Percentiles rank a stretch among this genome's conserved stretches.
Conservation (phyloP, 129 eudicot species). For the Silybum marianum region DNA sequence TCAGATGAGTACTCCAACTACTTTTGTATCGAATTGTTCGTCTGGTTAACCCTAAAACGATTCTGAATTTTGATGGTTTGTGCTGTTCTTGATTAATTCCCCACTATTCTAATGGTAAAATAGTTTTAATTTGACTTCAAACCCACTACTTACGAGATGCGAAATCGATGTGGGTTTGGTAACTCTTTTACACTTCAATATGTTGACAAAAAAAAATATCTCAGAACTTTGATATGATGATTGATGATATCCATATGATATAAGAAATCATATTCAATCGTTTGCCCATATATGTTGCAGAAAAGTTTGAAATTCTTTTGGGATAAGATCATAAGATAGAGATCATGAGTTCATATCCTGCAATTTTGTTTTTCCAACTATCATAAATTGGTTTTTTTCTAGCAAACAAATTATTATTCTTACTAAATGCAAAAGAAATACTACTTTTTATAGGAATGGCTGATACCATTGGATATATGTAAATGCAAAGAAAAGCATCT, state of each 20-base stretch:
- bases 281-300: not conserved
- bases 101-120: not conserved
- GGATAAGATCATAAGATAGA: not conserved
- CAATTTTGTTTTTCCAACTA: not conserved
- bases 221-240: not conserved
- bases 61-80: not conserved
- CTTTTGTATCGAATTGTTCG: not conserved
- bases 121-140: not conserved
- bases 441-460: not conserved
- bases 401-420: not conserved
- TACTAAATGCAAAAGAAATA: not conserved
- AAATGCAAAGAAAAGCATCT: not conserved
- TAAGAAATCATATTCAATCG: not conserved
- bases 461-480: not conserved
- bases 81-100: not conserved
- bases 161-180: not conserved
- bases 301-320: not conserved
- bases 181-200: not conserved
- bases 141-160: not conserved
- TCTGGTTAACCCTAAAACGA: not conserved
- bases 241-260: not conserved
- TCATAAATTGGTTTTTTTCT: not conserved
- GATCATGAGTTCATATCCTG: not conserved
- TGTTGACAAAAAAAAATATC: not conserved
- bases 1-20: not conserved